Percentiles rank a stretch among this genome's conserved stretches.
phyloP scores from a whole-genome alignment of 805 yeast species.

The Grigorovia transvaalensis region DNA sequence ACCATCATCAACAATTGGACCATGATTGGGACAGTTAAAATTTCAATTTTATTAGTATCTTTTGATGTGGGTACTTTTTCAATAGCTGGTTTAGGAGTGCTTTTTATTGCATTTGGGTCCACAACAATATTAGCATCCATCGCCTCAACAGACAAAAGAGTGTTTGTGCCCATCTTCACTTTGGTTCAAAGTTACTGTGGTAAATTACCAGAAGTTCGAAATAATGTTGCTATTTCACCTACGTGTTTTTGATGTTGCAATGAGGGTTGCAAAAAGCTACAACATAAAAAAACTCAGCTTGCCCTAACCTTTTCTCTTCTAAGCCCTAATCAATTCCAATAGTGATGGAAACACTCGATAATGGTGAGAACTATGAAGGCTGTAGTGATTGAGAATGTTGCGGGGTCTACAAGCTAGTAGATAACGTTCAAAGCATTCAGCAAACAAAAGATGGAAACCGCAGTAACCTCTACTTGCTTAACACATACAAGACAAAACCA shows the following conservation, averaged over 20 bases:
- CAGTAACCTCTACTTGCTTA: too few relatives aligned
- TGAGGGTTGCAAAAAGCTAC: neutral
- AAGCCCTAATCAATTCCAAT: too few relatives aligned
- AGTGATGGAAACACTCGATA: too few relatives aligned
- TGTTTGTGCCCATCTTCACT: neutral
- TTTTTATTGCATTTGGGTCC: neutral
- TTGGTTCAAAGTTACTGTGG: neutral
- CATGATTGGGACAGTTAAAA: neutral
- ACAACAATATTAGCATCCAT: neutral
- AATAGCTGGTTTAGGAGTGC: neutral
- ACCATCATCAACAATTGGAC: conserved; percentile 1
- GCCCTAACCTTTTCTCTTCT: neutral
- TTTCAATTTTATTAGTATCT: neutral
- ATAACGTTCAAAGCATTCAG: too few relatives aligned
- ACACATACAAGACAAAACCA: too few relatives aligned
- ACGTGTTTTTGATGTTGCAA: neutral
- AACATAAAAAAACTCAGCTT: too few relatives aligned
- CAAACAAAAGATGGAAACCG: too few relatives aligned
- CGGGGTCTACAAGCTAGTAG: too few relatives aligned
- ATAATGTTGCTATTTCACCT: neutral
- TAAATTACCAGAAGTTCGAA: neutral
- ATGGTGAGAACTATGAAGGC: too few relatives aligned
- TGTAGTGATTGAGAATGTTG: too few relatives aligned
- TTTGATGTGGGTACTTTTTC: neutral
- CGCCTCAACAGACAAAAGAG: neutral